A percentile compares a stretch with the other conserved stretches of the same genome.
Evolutionary conservation across 495 filamentous ascomycete species (phyloP).

Genomic region (Penicillium turbatum): DNA sequence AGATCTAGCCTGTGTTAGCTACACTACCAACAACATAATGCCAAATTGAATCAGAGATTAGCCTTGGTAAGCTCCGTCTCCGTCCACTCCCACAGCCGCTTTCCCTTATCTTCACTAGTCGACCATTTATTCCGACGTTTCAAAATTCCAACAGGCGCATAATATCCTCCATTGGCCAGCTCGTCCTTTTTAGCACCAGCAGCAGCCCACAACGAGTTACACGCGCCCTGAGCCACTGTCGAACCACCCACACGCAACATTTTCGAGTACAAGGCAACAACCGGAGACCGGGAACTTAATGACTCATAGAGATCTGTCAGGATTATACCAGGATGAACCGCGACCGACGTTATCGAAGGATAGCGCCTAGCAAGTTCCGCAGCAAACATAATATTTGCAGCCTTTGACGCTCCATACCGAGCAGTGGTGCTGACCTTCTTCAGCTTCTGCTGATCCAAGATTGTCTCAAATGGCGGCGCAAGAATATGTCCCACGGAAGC

Average conservation of each 20-base stretch:
- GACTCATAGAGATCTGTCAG: constrained; percentile 29
- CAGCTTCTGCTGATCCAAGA: constrained; percentile 28
- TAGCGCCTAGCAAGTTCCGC: constrained; percentile 45
- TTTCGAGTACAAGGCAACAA: constrained; percentile 12
- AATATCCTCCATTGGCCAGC: constrained; percentile 33
- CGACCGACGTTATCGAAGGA: constrained; percentile 38
- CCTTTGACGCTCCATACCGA: constrained; percentile 55
- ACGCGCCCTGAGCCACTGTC: constrained; percentile 28
- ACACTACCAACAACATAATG: no score
- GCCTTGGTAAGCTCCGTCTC: constrained; percentile 29
- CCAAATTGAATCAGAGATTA: background rate
- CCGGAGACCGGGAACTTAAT: constrained; percentile 4
- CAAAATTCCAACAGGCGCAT: constrained; percentile 36
- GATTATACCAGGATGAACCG: constrained; percentile 47
- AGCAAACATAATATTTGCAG: constrained; percentile 55
- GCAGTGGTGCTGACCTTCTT: constrained; percentile 40
- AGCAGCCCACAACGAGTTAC: constrained; percentile 42
- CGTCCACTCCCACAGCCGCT: constrained; percentile 43
- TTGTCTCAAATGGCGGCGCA: constrained; percentile 25
- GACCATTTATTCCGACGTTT: constrained; percentile 25
- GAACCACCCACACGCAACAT: constrained; percentile 15
- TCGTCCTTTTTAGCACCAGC: constrained; percentile 30
- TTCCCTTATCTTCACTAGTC: constrained; percentile 24
- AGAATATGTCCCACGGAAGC: constrained; percentile 35
- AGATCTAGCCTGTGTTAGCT: no score